Evolutionary conservation across 148 eudicot genomes (phyloP).

Genomic region (Rhododendron ovatum): DNA sequence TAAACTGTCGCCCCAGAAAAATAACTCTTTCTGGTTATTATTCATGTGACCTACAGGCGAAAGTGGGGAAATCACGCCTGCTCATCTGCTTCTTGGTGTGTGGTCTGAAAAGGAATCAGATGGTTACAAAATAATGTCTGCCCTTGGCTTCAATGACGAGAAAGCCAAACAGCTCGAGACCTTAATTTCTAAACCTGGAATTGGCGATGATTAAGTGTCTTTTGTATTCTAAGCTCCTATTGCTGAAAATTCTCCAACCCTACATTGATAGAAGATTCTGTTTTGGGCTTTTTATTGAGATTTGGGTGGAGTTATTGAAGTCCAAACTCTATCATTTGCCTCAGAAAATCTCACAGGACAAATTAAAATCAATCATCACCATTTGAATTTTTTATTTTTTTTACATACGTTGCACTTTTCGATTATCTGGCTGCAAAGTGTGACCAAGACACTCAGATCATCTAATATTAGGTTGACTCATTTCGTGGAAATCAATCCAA

Average conservation of each 20-base stretch:
- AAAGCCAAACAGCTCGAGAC: conserved; percentile 49
- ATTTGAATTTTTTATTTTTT: not conserved
- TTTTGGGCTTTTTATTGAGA: conserved; percentile 2
- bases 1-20: not conserved
- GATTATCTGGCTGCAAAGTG: not conserved
- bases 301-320: not conserved
- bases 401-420: not conserved
- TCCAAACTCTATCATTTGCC: not conserved
- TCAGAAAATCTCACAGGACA: conserved; percentile 9
- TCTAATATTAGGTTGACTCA: not conserved
- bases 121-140: conserved; percentile 63
- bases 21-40: not conserved
- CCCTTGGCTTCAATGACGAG: conserved; percentile 64
- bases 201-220: conserved; percentile 3
- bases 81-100: conserved; percentile 66
- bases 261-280: not conserved
- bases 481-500: not conserved
- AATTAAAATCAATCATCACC: not conserved
- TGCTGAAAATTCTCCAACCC: conserved; percentile 13
- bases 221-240: not conserved
- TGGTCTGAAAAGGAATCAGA: conserved; percentile 66
- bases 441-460: not conserved
- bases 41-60: conserved; percentile 38
- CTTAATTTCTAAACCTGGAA: conserved; percentile 51
- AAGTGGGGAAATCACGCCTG: conserved; percentile 53